These are phyloP conservation scores for Stropharia rugosoannulata DNA, from an alignment of 768 basidiomycete genomes.

Conservation along the genomic window DNA sequence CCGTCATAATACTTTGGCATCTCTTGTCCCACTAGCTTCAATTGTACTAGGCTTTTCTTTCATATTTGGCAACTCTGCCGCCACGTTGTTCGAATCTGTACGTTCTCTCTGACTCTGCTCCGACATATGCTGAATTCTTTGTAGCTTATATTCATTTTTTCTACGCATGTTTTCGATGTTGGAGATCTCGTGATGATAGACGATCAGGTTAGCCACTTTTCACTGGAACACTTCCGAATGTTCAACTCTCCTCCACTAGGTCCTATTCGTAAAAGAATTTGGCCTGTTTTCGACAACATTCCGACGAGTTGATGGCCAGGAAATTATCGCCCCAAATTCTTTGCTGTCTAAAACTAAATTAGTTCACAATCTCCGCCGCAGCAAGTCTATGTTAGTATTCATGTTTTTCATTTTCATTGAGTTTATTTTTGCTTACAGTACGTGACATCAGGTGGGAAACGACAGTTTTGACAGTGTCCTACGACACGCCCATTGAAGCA, in stretches of 20 bases:
- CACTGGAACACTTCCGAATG: neutral
- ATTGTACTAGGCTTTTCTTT: constrained; percentile 84
- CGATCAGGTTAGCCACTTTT: constrained; percentile 44
- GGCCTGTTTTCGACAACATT: constrained; percentile 81
- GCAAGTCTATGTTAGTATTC: constrained; percentile 64
- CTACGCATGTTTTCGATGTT: constrained; percentile 84
- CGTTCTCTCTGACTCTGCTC: constrained; percentile 15
- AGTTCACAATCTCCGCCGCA: constrained; percentile 76
- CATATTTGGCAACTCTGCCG: constrained; percentile 81
- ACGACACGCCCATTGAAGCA: constrained; percentile 67
- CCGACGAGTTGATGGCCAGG: constrained; percentile 77
- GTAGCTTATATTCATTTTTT: constrained; percentile 82
- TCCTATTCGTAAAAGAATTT: constrained; percentile 69
- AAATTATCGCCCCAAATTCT: constrained; percentile 77
- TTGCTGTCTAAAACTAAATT: constrained; percentile 68
- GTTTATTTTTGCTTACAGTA: neutral
- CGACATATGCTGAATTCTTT: neutral
- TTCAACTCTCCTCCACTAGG: constrained; percentile 14
- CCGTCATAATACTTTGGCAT: constrained; percentile 58
- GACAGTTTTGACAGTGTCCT: constrained; percentile 63
- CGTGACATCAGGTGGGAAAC: constrained; percentile 55
- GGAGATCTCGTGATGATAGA: constrained; percentile 85
- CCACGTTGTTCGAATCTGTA: constrained; percentile 76
- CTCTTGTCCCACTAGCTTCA: constrained; percentile 77
- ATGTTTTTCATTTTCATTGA: neutral